Evolutionary conservation across 768 basidiomycete genomes (phyloP).

Genomic region (Auricularia cornea): DNA sequence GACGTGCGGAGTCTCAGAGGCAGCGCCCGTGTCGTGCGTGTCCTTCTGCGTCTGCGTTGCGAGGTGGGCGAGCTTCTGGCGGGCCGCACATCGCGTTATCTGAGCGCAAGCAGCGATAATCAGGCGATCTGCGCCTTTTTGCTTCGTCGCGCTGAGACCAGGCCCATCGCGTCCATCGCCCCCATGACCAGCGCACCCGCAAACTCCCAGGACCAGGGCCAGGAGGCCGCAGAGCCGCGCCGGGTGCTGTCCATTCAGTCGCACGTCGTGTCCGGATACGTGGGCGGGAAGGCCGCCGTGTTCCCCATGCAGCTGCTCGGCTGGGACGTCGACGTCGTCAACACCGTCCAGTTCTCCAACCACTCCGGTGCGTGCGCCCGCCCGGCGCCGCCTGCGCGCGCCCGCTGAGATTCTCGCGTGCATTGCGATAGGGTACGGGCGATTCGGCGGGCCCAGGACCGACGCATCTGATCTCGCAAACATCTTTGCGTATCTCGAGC

Average conservation of each 20-base stretch:
- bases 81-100: neutral
- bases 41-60: no score
- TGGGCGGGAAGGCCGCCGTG: conserved; percentile 75
- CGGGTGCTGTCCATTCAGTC: conserved; percentile 87
- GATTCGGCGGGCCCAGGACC: conserved; percentile 70
- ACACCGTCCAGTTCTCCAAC: conserved; percentile 92
- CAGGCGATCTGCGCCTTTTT: neutral
- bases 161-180: neutral
- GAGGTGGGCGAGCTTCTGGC: no score
- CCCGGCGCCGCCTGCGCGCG: no score
- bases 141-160: no score
- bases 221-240: neutral
- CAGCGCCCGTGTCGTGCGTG: no score
- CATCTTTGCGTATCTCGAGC: conserved; percentile 66
- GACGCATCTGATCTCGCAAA: conserved; percentile 65
- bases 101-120: neutral
- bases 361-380: conserved; percentile 58
- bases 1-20: no score
- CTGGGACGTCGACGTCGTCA: conserved; percentile 92
- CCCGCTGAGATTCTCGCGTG: no score
- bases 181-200: neutral
- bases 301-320: conserved; percentile 75
- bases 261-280: conserved; percentile 90
- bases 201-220: neutral
- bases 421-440: conserved; percentile 62